A percentile compares a stretch with the other conserved stretches of the same genome.
These are phyloP conservation scores for Blastomyces percursus DNA, from an alignment of 2,329 filamentous ascomycete genomes.

Conservation along the genomic window DNA sequence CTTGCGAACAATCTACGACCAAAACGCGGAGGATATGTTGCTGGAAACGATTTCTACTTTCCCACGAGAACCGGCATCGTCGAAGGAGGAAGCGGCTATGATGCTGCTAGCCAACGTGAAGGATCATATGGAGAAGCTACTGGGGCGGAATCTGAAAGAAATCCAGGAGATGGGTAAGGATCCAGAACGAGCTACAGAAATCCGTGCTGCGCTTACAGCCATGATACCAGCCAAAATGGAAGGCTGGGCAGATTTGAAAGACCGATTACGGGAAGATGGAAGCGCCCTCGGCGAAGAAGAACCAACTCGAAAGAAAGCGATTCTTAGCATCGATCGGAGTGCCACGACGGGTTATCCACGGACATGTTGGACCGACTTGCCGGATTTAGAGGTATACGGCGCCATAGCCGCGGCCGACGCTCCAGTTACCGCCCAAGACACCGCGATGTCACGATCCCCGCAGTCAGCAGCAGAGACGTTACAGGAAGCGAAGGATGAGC, in stretches of 20 bases:
- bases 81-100: conserved; percentile 39
- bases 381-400: conserved; percentile 34
- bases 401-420: conserved; percentile 29
- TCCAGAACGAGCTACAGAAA: conserved; percentile 36
- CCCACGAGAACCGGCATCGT: conserved; percentile 33
- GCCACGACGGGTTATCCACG: conserved; percentile 30
- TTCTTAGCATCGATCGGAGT: conserved; percentile 33
- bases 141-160: conserved; percentile 33
- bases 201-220: conserved; percentile 33
- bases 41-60: conserved; percentile 37
- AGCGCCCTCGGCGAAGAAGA: conserved; percentile 12
- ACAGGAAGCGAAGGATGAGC: conserved; percentile 42
- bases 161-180: conserved; percentile 38
- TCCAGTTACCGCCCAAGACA: conserved; percentile 35
- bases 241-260: conserved; percentile 34
- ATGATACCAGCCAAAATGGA: conserved; percentile 36
- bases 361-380: conserved; percentile 35
- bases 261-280: conserved; percentile 10
- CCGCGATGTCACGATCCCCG: conserved; percentile 36
- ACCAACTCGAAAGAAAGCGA: conserved; percentile 31
- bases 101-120: conserved; percentile 39
- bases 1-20: conserved; percentile 33
- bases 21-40: conserved; percentile 34
- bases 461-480: conserved; percentile 40
- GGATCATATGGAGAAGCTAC: conserved; percentile 38